Percentiles rank a stretch among this genome's conserved stretches.
These are phyloP conservation scores for Aspergillus fumigatus DNA, from an alignment of 2,329 filamentous ascomycete species.

Conservation along the genomic window DNA sequence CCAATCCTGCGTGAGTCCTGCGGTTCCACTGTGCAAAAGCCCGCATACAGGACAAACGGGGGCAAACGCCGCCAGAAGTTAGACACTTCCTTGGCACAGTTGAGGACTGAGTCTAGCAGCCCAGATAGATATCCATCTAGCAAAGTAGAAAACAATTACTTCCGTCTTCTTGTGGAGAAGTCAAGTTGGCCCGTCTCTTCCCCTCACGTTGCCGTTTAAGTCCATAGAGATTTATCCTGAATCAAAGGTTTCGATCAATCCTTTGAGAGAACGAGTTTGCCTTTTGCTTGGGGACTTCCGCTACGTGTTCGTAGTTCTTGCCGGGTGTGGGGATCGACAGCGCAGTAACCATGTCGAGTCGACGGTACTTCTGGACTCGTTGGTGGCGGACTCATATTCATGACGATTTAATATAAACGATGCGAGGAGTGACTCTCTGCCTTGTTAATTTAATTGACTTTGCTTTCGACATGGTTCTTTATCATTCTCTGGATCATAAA, in stretches of 20 bases:
- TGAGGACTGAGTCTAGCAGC: no score
- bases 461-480: neutral
- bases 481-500: neutral
- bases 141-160: neutral
- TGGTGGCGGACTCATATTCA: neutral
- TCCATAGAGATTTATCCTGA: neutral
- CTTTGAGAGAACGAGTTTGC: neutral
- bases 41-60: neutral
- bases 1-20: neutral
- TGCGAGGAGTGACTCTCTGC: neutral
- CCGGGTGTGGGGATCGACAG: conserved; percentile 19
- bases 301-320: neutral
- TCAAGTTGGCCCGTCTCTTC: neutral
- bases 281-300: conserved; percentile 11
- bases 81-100: neutral
- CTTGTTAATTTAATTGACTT: neutral
- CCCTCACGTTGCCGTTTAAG: neutral
- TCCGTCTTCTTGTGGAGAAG: neutral
- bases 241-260: neutral
- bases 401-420: neutral
- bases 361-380: neutral
- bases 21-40: neutral
- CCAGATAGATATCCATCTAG: neutral
- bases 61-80: neutral
- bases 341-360: conserved; percentile 21